phyloP scores from a whole-genome alignment of 2,329 filamentous ascomycete species.

The Cladorrhinum sp. region DNA sequence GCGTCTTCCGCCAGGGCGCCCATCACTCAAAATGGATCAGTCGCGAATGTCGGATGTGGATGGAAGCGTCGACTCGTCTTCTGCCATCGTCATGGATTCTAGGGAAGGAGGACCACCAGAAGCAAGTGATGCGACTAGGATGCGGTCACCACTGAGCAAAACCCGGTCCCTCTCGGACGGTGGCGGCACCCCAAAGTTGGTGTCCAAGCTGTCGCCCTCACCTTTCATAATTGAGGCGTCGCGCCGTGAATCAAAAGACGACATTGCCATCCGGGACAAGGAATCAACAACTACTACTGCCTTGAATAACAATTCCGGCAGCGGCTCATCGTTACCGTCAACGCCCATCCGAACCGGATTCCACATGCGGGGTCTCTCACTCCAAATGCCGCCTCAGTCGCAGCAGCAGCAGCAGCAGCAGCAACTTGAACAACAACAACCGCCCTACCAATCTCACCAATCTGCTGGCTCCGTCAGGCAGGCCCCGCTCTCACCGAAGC shows the following conservation, averaged over 20 bases:
- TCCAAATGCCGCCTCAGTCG: constrained; percentile 59
- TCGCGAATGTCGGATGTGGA: constrained; percentile 29
- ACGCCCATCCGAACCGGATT: constrained; percentile 71
- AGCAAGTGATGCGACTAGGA: not conserved
- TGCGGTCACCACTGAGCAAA: constrained; percentile 47
- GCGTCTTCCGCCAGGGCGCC: constrained; percentile 6
- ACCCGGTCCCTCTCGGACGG: constrained; percentile 65
- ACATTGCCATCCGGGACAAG: constrained; percentile 53
- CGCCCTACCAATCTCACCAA: constrained; percentile 7
- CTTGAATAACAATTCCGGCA: constrained; percentile 28
- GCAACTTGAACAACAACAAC: not conserved
- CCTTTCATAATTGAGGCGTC: constrained; percentile 55
- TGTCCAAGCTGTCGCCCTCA: constrained; percentile 51
- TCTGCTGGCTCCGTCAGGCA: constrained; percentile 38
- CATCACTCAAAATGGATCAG: constrained; percentile 20
- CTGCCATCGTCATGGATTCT: constrained; percentile 21
- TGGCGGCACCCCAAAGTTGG: constrained; percentile 47
- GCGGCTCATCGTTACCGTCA: constrained; percentile 45
- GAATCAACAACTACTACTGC: constrained; percentile 29
- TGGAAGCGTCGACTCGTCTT: constrained; percentile 7
- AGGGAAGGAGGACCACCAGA: constrained; percentile 25
- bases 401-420: not conserved
- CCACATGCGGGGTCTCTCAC: constrained; percentile 60
- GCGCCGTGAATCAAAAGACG: constrained; percentile 62
- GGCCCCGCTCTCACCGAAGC: constrained; percentile 75